Percentiles rank a stretch among this genome's conserved stretches.
These are phyloP conservation scores for Telopea speciosissima DNA, from an alignment of 177 flowering plant species.

Conservation along the genomic window DNA sequence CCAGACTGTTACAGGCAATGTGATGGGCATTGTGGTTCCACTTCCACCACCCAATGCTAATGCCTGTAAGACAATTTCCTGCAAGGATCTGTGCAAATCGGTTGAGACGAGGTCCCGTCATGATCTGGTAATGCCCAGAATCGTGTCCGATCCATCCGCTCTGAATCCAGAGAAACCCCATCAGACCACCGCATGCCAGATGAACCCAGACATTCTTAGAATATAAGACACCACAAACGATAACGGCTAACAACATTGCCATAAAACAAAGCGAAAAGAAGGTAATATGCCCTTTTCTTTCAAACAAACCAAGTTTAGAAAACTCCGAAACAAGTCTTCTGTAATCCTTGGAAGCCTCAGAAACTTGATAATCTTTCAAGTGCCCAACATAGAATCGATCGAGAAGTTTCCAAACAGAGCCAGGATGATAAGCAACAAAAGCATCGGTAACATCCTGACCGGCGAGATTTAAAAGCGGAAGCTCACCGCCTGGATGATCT, in stretches of 20 bases:
- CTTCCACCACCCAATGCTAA: conserved; percentile 57
- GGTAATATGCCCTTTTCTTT: conserved; percentile 22
- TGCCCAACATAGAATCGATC: conserved; percentile 31
- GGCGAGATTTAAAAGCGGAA: conserved; percentile 36
- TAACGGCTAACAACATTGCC: conserved; percentile 9
- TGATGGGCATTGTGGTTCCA: conserved; percentile 48
- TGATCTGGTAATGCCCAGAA: conserved; percentile 41
- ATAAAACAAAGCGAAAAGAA: conserved; percentile 14
- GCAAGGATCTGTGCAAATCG: conserved; percentile 26
- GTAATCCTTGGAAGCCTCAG: conserved; percentile 32
- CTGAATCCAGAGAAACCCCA: conserved; percentile 46
- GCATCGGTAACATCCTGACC: conserved; percentile 50
- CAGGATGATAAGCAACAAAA: conserved; percentile 41
- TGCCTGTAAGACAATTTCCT: conserved; percentile 38
- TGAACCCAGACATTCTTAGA: conserved; percentile 22
- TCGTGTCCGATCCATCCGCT: conserved; percentile 48
- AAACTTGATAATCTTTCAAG: conserved; percentile 28
- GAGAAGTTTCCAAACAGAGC: conserved; percentile 32
- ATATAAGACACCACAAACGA: conserved; percentile 27
- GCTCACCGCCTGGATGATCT: conserved; percentile 26
- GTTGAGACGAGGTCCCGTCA: conserved; percentile 22
- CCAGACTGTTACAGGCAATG: conserved; percentile 41
- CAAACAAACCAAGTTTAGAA: conserved; percentile 29
- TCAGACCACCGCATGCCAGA: conserved; percentile 22
- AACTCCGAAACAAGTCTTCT: conserved; percentile 22